Evolutionary conservation across 257 asterid species (phyloP).

Genomic region (Gynochthodes officinalis): DNA sequence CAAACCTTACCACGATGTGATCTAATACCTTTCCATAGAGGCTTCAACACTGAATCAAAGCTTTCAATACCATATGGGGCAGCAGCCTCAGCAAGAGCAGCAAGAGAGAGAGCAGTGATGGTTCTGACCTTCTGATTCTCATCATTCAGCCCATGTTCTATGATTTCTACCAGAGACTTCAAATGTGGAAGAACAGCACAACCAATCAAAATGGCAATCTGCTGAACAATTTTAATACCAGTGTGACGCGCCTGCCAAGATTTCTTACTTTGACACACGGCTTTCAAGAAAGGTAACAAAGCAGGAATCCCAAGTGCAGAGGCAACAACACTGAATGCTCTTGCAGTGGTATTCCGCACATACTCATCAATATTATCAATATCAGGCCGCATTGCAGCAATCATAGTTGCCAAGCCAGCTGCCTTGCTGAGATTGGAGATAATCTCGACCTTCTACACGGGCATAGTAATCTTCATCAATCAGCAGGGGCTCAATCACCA

Average conservation of each 20-base stretch:
- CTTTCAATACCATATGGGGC: conserved; percentile 95
- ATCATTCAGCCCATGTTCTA: conserved; percentile 89
- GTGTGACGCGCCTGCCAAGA: conserved; percentile 99
- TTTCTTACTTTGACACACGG: conserved; percentile 94
- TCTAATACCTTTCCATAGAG: conserved; percentile 87
- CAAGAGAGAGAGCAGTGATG: conserved; percentile 82
- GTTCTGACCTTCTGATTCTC: conserved; percentile 92
- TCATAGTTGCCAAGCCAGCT: conserved; percentile 95
- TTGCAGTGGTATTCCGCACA: conserved; percentile 87
- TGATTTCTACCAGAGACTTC: conserved; percentile 83
- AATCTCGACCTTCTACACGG: conserved; percentile 88
- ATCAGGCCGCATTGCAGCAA: conserved; percentile 98
- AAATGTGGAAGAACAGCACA: conserved; percentile 94
- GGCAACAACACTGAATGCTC: conserved; percentile 95
- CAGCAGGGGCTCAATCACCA: conserved; percentile 90
- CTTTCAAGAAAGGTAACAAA: conserved; percentile 74
- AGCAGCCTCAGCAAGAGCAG: conserved; percentile 96
- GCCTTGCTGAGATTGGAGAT: conserved; percentile 97
- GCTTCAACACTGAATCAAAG: conserved; percentile 89
- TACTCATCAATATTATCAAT: conserved; percentile 92
- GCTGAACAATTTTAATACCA: conserved; percentile 94
- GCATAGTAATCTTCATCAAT: conserved; percentile 97
- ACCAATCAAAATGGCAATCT: conserved; percentile 83
- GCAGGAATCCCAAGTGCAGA: conserved; percentile 97
- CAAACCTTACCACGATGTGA: conserved; percentile 93